Base-by-base conservation (phyloP, 176 grass and related monocot species). In the Oropetium thomaeum region DNA sequence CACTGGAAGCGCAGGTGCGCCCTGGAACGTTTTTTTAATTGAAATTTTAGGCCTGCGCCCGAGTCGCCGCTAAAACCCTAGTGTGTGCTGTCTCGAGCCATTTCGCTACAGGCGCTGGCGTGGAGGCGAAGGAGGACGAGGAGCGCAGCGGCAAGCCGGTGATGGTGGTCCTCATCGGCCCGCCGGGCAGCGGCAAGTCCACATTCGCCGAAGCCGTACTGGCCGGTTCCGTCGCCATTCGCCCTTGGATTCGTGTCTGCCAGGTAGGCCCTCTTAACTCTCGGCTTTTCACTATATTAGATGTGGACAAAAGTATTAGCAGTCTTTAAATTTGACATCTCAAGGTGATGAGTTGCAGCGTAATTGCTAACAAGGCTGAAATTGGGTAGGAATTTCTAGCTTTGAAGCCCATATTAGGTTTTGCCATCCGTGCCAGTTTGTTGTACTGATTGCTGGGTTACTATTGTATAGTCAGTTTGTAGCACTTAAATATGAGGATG, bases 171-270 rank as follows among this genome's bases (percentile, higher is more conserved):
- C 75, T 97, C 22, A 74, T 97, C 15, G 93, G 90, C 1, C 65
- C 93, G 1, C 90, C 93, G 22, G 93, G 93, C 17, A 89, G 93
- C 74, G 93, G 90, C 72, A 97, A 97, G 88, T 86, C 89, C 58
- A 91, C 93, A n/a, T 97, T 97, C 69, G 92, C 90, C 28, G 85
- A 97, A 60, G 82, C 88, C 34, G 69, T 97, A 16, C 26, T 83
- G 26, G 49, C 25, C 9, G 71, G 62, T 58, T 69, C 88, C 66
- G 61, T 42, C 76, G 54, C 52, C 38, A 74, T 41, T 60, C 90
- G 90, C 28, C 47, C 60, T 9, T 97, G 93, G 93, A 65, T 69
- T 61, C 87, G 90, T 71, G 52, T 97, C 42, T 97, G 90, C 69
- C 93, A 97, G 93, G 93, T 97, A 48, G 13, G 28, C 19, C 55